phyloP scores from a whole-genome alignment of 1,284 basidiomycete genomes.

The Earliella scabrosa region DNA sequence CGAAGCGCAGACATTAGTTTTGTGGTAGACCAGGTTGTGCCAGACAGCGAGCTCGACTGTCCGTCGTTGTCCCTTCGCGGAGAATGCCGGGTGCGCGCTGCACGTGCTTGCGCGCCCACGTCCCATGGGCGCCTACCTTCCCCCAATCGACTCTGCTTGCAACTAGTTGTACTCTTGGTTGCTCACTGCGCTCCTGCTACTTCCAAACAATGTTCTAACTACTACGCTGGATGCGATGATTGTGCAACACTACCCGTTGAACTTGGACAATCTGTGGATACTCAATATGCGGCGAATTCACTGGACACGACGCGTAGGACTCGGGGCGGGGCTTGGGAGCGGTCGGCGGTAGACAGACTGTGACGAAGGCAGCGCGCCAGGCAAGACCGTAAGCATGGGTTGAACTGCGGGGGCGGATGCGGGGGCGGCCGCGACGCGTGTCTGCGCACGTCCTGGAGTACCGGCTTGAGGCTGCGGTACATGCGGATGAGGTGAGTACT shows the following conservation, averaged over 20 bases:
- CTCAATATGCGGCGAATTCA: too few species aligned
- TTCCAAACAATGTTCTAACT: too few species aligned
- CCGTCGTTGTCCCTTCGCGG: slow-evolving; percentile 19
- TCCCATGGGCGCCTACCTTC: background rate
- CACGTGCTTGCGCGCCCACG: slow-evolving; percentile 9
- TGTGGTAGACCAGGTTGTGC: slow-evolving; percentile 24
- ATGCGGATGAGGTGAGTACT: background rate
- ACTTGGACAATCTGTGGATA: too few species aligned
- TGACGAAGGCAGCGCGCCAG: slow-evolving; percentile 5
- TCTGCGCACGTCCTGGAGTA: background rate
- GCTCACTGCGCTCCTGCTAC: too few species aligned
- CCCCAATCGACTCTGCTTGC: background rate
- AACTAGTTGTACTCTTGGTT: too few species aligned
- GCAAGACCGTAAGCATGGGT: background rate
- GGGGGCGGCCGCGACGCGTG: background rate
- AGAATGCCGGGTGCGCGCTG: slow-evolving; percentile 17
- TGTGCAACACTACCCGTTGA: too few species aligned
- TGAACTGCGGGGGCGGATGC: background rate
- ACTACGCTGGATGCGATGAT: too few species aligned
- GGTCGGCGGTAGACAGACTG: slow-evolving; percentile 13
- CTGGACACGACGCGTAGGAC: slow-evolving; percentile 8
- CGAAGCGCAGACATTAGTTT: slow-evolving; percentile 74
- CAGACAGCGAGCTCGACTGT: slow-evolving; percentile 27
- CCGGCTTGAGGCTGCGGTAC: background rate
- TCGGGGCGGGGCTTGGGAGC: slow-evolving; percentile 20